Conservation (phyloP, 1,139 yeast species). For the Pichia sp. region DNA sequence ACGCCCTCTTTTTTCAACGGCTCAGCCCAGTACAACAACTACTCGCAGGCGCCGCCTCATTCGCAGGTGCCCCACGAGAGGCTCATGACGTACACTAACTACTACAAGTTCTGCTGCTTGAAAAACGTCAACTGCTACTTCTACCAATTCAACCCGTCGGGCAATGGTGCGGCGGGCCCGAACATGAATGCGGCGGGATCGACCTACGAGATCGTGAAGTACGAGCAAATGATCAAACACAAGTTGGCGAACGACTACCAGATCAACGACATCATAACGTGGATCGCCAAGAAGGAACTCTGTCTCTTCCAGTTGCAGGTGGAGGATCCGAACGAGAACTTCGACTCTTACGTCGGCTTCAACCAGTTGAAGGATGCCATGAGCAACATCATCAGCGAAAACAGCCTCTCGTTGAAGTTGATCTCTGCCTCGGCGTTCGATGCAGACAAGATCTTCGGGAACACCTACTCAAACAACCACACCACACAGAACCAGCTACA, state of each 20-base stretch:
- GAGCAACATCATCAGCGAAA: slow-evolving; percentile 28
- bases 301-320: slow-evolving; percentile 30
- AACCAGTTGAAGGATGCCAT: slow-evolving; percentile 31
- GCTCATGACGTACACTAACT: slow-evolving; percentile 26
- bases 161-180: not conserved
- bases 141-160: slow-evolving; percentile 24
- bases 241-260: slow-evolving; percentile 28
- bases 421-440: slow-evolving; percentile 28
- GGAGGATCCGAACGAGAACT: slow-evolving; percentile 14
- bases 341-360: slow-evolving; percentile 23
- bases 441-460: slow-evolving; percentile 12
- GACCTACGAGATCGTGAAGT: slow-evolving; percentile 25
- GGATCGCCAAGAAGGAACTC: slow-evolving; percentile 30
- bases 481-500: slow-evolving; percentile 12
- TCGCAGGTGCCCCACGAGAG: slow-evolving; percentile 17
- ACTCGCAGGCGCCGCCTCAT: not conserved
- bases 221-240: slow-evolving; percentile 24
- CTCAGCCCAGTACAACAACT: not conserved
- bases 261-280: slow-evolving; percentile 27
- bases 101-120: slow-evolving; percentile 27
- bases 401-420: slow-evolving; percentile 24
- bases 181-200: slow-evolving; percentile 4
- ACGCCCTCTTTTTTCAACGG: slow-evolving; percentile 4
- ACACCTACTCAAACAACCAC: not conserved
- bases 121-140: slow-evolving; percentile 28